Percentiles rank a stretch among this genome's conserved stretches.
Conservation (phyloP, 495 filamentous ascomycete genomes). For the Penicillium maclennaniae region DNA sequence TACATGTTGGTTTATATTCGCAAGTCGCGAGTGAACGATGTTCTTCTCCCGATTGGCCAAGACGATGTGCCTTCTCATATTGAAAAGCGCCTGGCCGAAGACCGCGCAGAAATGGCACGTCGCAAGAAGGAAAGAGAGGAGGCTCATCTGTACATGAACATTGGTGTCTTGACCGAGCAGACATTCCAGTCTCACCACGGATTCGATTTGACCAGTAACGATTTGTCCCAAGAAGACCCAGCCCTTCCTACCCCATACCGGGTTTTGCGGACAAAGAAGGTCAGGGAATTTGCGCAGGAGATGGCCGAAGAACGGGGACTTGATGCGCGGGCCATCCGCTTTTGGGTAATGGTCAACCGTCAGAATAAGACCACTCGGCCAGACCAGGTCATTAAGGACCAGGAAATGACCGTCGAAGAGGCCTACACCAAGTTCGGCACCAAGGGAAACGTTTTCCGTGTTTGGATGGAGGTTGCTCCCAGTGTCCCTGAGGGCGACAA, state of each 20-base stretch:
- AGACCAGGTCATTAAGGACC: slow-evolving; percentile 75
- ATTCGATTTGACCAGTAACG: slow-evolving; percentile 77
- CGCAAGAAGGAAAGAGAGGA: slow-evolving; percentile 85
- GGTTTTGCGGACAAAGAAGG: slow-evolving; percentile 64
- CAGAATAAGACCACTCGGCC: slow-evolving; percentile 96
- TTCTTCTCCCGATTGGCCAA: slow-evolving; percentile 68
- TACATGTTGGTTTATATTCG: slow-evolving; percentile 99
- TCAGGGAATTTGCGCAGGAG: slow-evolving; percentile 65
- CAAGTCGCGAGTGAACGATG: slow-evolving; percentile 73
- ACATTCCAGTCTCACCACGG: slow-evolving; percentile 77
- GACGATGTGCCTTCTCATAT: slow-evolving; percentile 83
- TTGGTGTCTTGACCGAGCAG: slow-evolving; percentile 73
- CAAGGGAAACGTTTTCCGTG: slow-evolving; percentile 66
- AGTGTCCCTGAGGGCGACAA: slow-evolving; percentile 59
- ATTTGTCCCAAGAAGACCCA: slow-evolving; percentile 61
- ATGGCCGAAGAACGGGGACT: slow-evolving; percentile 64
- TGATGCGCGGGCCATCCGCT: slow-evolving; percentile 60
- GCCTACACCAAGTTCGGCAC: slow-evolving; percentile 65
- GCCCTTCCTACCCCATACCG: slow-evolving; percentile 58
- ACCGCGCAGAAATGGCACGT: slow-evolving; percentile 68
- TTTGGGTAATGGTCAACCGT: slow-evolving; percentile 97
- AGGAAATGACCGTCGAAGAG: slow-evolving; percentile 78
- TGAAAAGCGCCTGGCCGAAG: slow-evolving; percentile 70
- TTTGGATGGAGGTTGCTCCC: slow-evolving; percentile 80
- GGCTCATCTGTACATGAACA: slow-evolving; percentile 81